Base-by-base conservation (phyloP, 768 basidiomycete genomes). In the Tricholoma sp. region DNA sequence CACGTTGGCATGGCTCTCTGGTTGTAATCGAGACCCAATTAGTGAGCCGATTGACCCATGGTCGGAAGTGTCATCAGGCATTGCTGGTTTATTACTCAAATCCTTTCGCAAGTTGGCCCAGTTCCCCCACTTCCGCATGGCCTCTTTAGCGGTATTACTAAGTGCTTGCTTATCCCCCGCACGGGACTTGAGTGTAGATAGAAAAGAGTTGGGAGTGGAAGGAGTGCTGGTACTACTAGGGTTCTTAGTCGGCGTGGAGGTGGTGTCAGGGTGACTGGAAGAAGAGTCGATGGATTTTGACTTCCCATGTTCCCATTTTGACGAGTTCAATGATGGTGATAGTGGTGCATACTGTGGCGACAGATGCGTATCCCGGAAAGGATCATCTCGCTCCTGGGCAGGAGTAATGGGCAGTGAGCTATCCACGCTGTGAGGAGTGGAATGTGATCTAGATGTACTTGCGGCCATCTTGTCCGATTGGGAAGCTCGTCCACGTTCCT, bases 101-200 rank as follows among this genome's bases (percentile, higher is more conserved):
- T 86, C 83, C 68, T 82, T 86, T 72, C 79, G 84, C 68, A 84
- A 65, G 11, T 77, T 78, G 47, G 82, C 76, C 88, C 91, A 94
- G 57, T 84, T 91, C 24, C 93, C 86, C 93, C 93, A 96, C 68
- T 96, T 96, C 58, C 88, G 85, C 79, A 97, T 87, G 8, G 89
- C 81, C 66, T 97, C 95, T 67, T 88, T 89, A 11, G 94, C 91
- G 0, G 89, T 84, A 63, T 89, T 87, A 61, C 85, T 86, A 45
- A 95, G 74, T 6, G 90, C 89, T 69, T 94, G 89, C 67, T 93
- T 95, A 70, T 95, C 94, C 2, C 75, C 76, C 0, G 86, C 83
- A 43, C 86, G 87, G 5, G 90, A 83, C 67, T 88, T 89, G 53
- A 91, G 78, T 21, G 88, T 85, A 16, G 89, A 83, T 49, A 96